These are phyloP conservation scores for Lasiodiplodia theobromae DNA, from an alignment of 2,329 filamentous ascomycete genomes.

Conservation along the genomic window DNA sequence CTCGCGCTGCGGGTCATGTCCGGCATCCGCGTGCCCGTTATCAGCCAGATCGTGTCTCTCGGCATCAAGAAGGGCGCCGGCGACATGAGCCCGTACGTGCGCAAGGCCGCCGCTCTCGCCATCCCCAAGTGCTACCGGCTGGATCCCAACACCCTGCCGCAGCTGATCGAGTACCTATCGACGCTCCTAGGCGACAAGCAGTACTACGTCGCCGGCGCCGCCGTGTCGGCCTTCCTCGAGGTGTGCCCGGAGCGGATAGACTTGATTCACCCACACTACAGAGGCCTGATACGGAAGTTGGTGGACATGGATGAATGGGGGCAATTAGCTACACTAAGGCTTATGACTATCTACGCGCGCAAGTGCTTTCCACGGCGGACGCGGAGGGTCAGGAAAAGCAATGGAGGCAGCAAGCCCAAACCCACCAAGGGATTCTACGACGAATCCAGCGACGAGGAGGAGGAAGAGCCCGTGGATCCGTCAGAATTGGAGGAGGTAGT, in stretches of 20 bases:
- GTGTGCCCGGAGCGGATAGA: constrained; percentile 88
- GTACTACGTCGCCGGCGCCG: constrained; percentile 95
- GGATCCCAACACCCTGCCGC: constrained; percentile 83
- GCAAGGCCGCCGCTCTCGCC: constrained; percentile 89
- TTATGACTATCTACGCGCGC: constrained; percentile 85
- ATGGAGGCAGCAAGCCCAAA: constrained; percentile 44
- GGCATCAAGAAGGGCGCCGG: constrained; percentile 93
- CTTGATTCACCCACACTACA: constrained; percentile 89
- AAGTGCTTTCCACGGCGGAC: constrained; percentile 82
- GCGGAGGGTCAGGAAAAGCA: constrained; percentile 63
- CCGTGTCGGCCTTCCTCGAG: constrained; percentile 86
- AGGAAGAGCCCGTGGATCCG: constrained; percentile 53
- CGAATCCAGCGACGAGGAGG: constrained; percentile 59
- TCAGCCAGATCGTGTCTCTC: constrained; percentile 94
- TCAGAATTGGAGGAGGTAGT: constrained; percentile 62
- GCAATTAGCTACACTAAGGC: constrained; percentile 79
- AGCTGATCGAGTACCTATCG: constrained; percentile 81
- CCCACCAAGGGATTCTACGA: constrained; percentile 80
- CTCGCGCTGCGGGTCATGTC: constrained; percentile 97
- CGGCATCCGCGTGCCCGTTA: constrained; percentile 94
- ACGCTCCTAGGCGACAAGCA: constrained; percentile 86
- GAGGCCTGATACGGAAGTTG: constrained; percentile 82
- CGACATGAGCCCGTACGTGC: constrained; percentile 94
- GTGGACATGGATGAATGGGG: constrained; percentile 99
- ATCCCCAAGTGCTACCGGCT: constrained; percentile 96